These are phyloP conservation scores for Agaricus blazei DNA, from an alignment of 768 basidiomycete species.

Conservation along the genomic window DNA sequence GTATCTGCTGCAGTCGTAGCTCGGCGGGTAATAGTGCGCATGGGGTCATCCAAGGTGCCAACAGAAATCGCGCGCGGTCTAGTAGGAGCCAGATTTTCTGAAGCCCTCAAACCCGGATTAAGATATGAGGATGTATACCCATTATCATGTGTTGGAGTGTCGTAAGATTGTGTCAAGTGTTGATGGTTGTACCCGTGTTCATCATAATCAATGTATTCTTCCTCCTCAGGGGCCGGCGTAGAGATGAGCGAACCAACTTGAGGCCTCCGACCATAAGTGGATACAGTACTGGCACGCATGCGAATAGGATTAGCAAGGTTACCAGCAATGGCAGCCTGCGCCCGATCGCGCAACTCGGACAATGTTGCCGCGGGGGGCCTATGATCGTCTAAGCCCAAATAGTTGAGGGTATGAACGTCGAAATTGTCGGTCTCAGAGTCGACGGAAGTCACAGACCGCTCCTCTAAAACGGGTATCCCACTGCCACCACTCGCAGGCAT, in stretches of 20 bases:
- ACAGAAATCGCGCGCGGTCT: slow-evolving; percentile 85
- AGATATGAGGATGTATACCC: slow-evolving; percentile 58
- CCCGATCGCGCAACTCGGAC: slow-evolving; percentile 83
- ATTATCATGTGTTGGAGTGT: slow-evolving; percentile 44
- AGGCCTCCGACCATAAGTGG: slow-evolving; percentile 76
- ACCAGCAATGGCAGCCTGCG: slow-evolving; percentile 84
- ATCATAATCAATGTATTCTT: slow-evolving; percentile 61
- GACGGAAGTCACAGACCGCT: slow-evolving; percentile 75
- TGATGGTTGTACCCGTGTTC: slow-evolving; percentile 47
- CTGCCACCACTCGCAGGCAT: slow-evolving; percentile 55
- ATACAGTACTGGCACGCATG: slow-evolving; percentile 86
- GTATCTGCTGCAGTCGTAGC: slow-evolving; percentile 45
- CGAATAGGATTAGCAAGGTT: slow-evolving; percentile 78
- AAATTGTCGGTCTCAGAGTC: slow-evolving; percentile 83
- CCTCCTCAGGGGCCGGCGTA: slow-evolving; percentile 67
- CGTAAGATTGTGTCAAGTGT: slow-evolving; percentile 54
- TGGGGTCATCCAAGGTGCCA: slow-evolving; percentile 79
- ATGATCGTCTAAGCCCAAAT: slow-evolving; percentile 86
- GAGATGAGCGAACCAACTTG: slow-evolving; percentile 56
- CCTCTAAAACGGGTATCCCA: slow-evolving; percentile 67
- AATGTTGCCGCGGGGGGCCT: slow-evolving; percentile 85
- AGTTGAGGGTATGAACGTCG: slow-evolving; percentile 93
- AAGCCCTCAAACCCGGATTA: slow-evolving; percentile 67
- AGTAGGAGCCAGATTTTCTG: slow-evolving; percentile 58
- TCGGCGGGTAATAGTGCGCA: slow-evolving; percentile 63